phyloP scores from a whole-genome alignment of 2,329 filamentous ascomycete species.

The Sporothrix mexicana region DNA sequence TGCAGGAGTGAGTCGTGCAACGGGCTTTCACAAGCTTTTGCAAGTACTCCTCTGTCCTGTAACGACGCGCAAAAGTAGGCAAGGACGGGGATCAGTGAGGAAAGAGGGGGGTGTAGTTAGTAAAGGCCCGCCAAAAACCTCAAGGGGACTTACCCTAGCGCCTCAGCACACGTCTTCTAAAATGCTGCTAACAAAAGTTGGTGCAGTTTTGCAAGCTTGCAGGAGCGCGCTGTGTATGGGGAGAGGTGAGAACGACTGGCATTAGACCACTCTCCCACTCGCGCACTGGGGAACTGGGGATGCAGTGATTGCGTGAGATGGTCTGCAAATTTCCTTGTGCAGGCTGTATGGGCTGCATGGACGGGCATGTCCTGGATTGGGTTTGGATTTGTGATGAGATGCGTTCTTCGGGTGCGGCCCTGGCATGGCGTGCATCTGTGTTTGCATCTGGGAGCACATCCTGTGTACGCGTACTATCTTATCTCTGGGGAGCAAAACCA shows the following conservation, averaged over 20 bases:
- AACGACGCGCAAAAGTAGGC: background rate
- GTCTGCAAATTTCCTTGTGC: conserved; percentile 18
- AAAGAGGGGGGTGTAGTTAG: conserved; percentile 23
- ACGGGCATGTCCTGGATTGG: background rate
- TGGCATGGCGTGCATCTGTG: conserved; percentile 19
- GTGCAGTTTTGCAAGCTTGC: conserved; percentile 15
- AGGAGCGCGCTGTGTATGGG: conserved; percentile 15
- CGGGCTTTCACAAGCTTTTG: conserved; percentile 28
- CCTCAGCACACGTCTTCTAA: background rate
- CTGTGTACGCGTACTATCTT: background rate
- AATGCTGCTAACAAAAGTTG: background rate
- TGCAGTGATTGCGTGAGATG: conserved; percentile 17
- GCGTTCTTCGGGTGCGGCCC: background rate
- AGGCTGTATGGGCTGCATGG: conserved; percentile 5
- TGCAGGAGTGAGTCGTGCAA: background rate
- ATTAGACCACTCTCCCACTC: conserved; percentile 17
- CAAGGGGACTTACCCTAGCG: conserved; percentile 16
- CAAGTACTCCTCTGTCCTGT: background rate
- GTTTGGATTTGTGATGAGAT: no score
- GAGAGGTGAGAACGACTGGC: conserved; percentile 21
- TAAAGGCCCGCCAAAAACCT: background rate
- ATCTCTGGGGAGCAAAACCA: background rate
- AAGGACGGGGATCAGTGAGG: background rate
- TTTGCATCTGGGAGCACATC: background rate
- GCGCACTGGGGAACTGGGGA: conserved; percentile 22